Evolutionary conservation across 306 rosid genomes (phyloP).

Genomic region (Gastrolobium villosum): DNA sequence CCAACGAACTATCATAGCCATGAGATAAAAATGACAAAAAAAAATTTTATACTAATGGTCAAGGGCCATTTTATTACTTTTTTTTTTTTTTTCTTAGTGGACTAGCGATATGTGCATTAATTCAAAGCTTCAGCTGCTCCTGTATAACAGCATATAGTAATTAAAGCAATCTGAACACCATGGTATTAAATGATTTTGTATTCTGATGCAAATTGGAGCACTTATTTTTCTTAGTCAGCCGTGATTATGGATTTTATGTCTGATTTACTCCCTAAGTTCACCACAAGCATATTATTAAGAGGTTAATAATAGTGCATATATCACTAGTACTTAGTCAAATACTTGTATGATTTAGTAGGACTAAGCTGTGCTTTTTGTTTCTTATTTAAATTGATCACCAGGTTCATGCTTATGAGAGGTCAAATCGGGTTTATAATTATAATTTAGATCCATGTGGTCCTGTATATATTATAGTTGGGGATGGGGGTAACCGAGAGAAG

Average conservation of each 20-base stretch:
- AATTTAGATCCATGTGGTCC: conserved; percentile 87
- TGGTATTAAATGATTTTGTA: conserved; percentile 2
- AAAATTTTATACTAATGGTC: neutral
- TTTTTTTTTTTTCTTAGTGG: neutral
- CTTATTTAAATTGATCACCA: conserved; percentile 50
- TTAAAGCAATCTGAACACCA: conserved; percentile 2
- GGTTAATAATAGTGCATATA: neutral
- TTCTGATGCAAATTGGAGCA: conserved; percentile 20
- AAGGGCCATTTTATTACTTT: neutral
- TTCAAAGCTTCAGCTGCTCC: conserved; percentile 11
- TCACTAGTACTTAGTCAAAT: conserved; percentile 22
- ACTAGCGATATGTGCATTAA: neutral
- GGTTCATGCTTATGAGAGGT: conserved; percentile 95
- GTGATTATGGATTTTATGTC: conserved; percentile 2
- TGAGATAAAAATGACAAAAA: conserved; percentile 8
- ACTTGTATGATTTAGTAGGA: conserved; percentile 1
- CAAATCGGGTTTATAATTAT: conserved; percentile 81
- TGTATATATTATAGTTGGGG: conserved; percentile 78
- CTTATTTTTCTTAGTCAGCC: conserved; percentile 4
- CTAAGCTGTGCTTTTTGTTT: conserved; percentile 20
- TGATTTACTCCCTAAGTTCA: conserved; percentile 40
- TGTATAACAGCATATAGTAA: conserved; percentile 4
- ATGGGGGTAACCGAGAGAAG: conserved; percentile 91
- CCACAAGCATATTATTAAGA: conserved; percentile 24
- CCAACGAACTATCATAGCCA: conserved; percentile 1